These are phyloP conservation scores for Craspedostauros australis DNA, from an alignment of 108 stramenopile genomes.

Conservation along the genomic window DNA sequence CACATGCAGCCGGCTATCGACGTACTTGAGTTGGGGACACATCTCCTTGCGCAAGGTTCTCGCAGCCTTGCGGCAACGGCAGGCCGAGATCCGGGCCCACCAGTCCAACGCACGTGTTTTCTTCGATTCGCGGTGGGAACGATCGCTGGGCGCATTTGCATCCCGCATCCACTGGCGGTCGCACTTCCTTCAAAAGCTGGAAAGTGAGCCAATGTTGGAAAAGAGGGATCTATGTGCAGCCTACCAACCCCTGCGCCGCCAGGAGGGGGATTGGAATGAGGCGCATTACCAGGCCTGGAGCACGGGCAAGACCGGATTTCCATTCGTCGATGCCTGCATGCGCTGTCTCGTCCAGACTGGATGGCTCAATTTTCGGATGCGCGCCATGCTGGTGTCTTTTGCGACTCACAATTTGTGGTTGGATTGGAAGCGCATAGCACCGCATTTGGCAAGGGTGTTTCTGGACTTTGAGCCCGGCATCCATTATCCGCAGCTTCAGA, in stretches of 20 bases:
- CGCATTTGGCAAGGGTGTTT: constrained; percentile 55
- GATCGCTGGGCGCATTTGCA: constrained; percentile 58
- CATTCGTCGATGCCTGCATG: constrained; percentile 74
- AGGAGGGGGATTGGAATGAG: constrained; percentile 53
- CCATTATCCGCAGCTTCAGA: constrained; percentile 74
- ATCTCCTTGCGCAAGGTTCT: constrained; percentile 49
- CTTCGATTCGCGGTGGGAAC: too few species aligned
- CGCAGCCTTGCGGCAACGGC: constrained; percentile 20
- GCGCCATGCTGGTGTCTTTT: constrained; percentile 73
- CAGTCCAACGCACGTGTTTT: too few species aligned
- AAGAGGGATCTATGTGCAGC: constrained; percentile 40
- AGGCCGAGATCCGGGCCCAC: constrained; percentile 34
- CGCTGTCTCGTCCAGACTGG: constrained; percentile 53
- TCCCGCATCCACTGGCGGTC: constrained; percentile 66
- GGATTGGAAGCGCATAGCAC: constrained; percentile 62
- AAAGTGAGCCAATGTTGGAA: constrained; percentile 54
- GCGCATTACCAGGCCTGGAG: constrained; percentile 48
- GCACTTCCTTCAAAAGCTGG: constrained; percentile 70
- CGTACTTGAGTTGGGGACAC: constrained; percentile 62
- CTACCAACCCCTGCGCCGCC: constrained; percentile 51
- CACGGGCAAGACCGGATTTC: constrained; percentile 51
- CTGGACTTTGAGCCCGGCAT: constrained; percentile 63
- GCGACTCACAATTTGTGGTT: constrained; percentile 71
- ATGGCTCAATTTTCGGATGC: constrained; percentile 73
- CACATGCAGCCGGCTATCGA: constrained; percentile 55